Evolutionary conservation across 805 yeast genomes (phyloP).

Genomic region (Myxozyma udenii): DNA sequence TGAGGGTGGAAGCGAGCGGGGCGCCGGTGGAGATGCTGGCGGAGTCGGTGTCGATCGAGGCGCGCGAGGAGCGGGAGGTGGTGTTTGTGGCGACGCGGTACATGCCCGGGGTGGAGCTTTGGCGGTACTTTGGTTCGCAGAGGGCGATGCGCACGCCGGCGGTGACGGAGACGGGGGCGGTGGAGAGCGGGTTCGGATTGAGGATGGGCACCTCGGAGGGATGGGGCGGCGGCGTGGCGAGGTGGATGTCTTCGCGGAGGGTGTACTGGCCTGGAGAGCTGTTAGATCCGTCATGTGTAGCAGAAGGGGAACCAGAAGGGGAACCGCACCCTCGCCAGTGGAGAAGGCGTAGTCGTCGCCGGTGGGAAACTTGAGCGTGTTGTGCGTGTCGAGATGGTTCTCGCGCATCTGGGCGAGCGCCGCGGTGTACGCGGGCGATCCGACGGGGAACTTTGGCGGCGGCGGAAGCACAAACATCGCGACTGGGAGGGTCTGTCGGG

Average conservation of each 20-base stretch:
- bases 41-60: conserved; percentile 1
- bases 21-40: conserved; percentile 8
- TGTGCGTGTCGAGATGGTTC: conserved; percentile 26
- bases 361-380: conserved; percentile 29
- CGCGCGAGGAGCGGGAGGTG: conserved; percentile 5
- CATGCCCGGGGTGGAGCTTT: conserved; percentile 12
- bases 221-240: conserved; percentile 43
- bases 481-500: not conserved
- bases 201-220: conserved; percentile 39
- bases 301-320: not conserved
- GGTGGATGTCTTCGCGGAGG: conserved; percentile 29
- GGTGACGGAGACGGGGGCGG: conserved; percentile 32
- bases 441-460: conserved; percentile 35
- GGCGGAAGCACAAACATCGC: conserved; percentile 38
- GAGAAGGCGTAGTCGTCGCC: conserved; percentile 31
- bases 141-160: conserved; percentile 32
- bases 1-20: conserved; percentile 1
- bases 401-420: conserved; percentile 26
- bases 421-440: conserved; percentile 31
- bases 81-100: conserved; percentile 13
- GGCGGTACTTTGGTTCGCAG: conserved; percentile 20
- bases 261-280: conserved; percentile 26
- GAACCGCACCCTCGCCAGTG: conserved; percentile 37
- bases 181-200: conserved; percentile 40
- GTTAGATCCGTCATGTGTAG: not conserved